These are phyloP conservation scores for Talaromyces sp. DNA, from an alignment of 2,329 filamentous ascomycete species.

Conservation along the genomic window DNA sequence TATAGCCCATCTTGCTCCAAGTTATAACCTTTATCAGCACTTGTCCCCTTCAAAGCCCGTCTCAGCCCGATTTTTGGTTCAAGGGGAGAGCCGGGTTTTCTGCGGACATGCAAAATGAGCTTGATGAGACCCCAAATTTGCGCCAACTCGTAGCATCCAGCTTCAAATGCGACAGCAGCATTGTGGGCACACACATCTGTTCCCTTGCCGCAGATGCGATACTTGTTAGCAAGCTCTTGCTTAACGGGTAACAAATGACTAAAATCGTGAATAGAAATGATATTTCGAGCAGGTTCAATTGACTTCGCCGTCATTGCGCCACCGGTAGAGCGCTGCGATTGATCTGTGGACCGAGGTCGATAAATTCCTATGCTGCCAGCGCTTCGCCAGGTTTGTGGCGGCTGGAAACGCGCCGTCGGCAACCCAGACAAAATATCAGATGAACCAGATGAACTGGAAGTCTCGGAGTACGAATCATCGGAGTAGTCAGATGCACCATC, in stretches of 20 bases:
- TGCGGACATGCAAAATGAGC: slow-evolving; percentile 74
- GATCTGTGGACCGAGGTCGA: slow-evolving; percentile 53
- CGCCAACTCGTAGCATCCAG: slow-evolving; percentile 71
- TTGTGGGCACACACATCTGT: slow-evolving; percentile 84
- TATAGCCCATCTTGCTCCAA: slow-evolving; percentile 31
- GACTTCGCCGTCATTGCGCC: slow-evolving; percentile 57
- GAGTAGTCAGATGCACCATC: slow-evolving; percentile 52
- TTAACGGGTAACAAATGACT: slow-evolving; percentile 76
- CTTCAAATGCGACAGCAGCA: slow-evolving; percentile 71
- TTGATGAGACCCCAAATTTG: slow-evolving; percentile 83
- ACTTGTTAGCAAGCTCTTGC: slow-evolving; percentile 73
- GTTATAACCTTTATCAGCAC: slow-evolving; percentile 56
- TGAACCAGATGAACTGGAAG: slow-evolving; percentile 55
- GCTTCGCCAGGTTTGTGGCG: slow-evolving; percentile 57
- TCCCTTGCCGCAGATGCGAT: slow-evolving; percentile 80
- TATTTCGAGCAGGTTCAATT: slow-evolving; percentile 61
- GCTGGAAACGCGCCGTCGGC: slow-evolving; percentile 49
- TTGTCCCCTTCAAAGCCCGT: slow-evolving; percentile 42
- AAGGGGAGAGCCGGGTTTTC: slow-evolving; percentile 67
- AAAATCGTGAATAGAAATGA: slow-evolving; percentile 73
- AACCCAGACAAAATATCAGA: slow-evolving; percentile 49
- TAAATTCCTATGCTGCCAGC: slow-evolving; percentile 57
- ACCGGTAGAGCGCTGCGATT: slow-evolving; percentile 56
- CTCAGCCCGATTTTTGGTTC: slow-evolving; percentile 61
- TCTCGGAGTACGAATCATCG: slow-evolving; percentile 61